A percentile compares a stretch with the other conserved stretches of the same genome.
phyloP scores from a whole-genome alignment of 306 rosid genomes.

The Fragaria ananassa region DNA sequence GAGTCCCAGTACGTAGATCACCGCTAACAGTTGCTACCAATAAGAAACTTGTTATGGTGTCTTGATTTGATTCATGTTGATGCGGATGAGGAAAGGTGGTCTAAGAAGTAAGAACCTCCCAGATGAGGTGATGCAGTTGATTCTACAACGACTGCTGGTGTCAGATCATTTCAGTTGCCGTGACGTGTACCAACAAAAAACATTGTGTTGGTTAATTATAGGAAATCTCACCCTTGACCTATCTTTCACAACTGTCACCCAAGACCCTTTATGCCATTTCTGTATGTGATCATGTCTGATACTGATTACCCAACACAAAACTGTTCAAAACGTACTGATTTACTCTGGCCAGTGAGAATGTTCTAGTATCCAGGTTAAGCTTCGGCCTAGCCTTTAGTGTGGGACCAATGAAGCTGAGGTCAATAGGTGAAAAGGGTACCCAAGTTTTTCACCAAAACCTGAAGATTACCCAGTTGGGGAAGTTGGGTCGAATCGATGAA shows the following conservation, averaged over 20 bases:
- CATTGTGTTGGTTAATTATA: no score
- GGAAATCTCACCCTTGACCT: no score
- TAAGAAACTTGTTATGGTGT: no score
- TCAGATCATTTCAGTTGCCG: neutral
- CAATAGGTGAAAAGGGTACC: slow-evolving; percentile 45
- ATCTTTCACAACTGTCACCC: no score
- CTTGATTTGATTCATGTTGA: no score
- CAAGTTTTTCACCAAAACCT: slow-evolving; percentile 47
- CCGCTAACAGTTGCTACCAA: no score
- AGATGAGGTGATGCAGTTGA: neutral
- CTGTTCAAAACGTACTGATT: neutral
- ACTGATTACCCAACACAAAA: neutral
- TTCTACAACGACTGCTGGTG: neutral
- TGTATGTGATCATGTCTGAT: no score
- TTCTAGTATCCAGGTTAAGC: no score
- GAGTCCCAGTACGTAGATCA: no score
- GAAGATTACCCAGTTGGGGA: slow-evolving; percentile 58
- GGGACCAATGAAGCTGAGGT: slow-evolving; percentile 30
- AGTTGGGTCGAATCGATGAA: slow-evolving; percentile 60
- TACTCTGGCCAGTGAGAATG: no score
- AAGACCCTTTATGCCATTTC: no score
- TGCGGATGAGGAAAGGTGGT: no score
- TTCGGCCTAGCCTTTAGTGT: neutral
- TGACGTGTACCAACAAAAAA: neutral
- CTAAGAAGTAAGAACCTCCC: neutral